phyloP scores from a whole-genome alignment of 257 asterid species.

The Craterostigma plantagineum region DNA sequence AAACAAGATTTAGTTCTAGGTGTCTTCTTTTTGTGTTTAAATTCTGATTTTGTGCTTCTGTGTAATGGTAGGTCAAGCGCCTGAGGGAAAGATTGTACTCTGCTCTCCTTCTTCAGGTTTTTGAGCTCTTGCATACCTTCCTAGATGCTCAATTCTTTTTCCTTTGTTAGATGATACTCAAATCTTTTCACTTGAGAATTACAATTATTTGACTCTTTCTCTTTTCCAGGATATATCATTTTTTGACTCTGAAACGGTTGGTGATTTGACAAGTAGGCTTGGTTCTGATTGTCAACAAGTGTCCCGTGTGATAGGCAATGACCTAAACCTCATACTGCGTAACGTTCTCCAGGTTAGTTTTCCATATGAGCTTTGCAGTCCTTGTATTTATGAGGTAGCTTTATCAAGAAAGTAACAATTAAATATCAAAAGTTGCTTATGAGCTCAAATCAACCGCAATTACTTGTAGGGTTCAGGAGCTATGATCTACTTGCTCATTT shows the following conservation, averaged over 20 bases:
- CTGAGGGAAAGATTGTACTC: slow-evolving; percentile 77
- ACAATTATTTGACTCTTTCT: slow-evolving; percentile 1
- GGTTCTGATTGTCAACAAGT: slow-evolving; percentile 99
- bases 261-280: slow-evolving; percentile 96
- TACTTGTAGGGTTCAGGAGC: slow-evolving; percentile 76
- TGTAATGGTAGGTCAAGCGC: slow-evolving; percentile 57
- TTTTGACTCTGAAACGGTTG: slow-evolving; percentile 89
- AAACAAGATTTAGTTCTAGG: too few relatives aligned
- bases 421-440: slow-evolving; percentile 5
- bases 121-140: slow-evolving; percentile 6
- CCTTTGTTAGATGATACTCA: neutral
- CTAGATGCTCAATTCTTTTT: slow-evolving; percentile 2
- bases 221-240: slow-evolving; percentile 62
- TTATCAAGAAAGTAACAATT: too few relatives aligned
- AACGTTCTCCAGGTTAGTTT: slow-evolving; percentile 75
- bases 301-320: slow-evolving; percentile 95
- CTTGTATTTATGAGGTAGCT: too few relatives aligned
- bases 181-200: too few relatives aligned
- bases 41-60: slow-evolving; percentile 5
- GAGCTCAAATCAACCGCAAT: slow-evolving; percentile 14
- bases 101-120: slow-evolving; percentile 79
- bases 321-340: slow-evolving; percentile 72
- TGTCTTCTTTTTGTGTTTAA: too few relatives aligned
- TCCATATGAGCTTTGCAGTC: slow-evolving; percentile 3
- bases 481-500: slow-evolving; percentile 53